These are phyloP conservation scores for Physaria fendleri DNA, from an alignment of 345 rosid genomes.

Conservation along the genomic window DNA sequence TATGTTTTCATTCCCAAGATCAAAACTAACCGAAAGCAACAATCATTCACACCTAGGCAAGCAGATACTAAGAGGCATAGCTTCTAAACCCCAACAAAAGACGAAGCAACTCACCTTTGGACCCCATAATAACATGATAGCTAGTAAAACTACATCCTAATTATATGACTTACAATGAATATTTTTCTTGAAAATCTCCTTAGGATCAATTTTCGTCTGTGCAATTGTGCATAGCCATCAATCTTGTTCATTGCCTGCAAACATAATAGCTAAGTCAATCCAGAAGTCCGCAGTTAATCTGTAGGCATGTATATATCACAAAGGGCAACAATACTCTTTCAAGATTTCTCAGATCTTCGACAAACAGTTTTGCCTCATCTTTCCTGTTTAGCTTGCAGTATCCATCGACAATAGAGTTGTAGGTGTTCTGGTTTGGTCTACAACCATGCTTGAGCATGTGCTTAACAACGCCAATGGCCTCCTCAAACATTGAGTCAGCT, in stretches of 20 bases:
- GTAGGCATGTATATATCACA: no score
- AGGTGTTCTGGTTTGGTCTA: constrained; percentile 70
- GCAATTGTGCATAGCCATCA: constrained; percentile 61
- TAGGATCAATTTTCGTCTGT: constrained; percentile 56
- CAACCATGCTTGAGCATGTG: constrained; percentile 75
- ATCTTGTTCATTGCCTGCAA: constrained; percentile 67
- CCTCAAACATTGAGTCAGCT: constrained; percentile 81
- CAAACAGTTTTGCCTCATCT: constrained; percentile 61
- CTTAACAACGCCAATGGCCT: constrained; percentile 61
- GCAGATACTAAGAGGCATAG: not conserved
- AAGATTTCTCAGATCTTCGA: constrained; percentile 50
- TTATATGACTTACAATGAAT: constrained; percentile 37
- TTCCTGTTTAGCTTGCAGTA: constrained; percentile 60
- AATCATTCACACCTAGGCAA: not conserved
- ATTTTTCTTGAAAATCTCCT: constrained; percentile 41
- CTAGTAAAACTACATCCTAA: no score
- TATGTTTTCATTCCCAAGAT: not conserved
- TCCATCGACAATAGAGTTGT: constrained; percentile 78
- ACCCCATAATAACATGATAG: no score
- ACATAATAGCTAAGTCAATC: no score
- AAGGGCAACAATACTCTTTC: no score
- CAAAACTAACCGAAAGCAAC: not conserved
- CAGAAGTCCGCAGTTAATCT: no score
- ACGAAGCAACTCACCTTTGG: no score
- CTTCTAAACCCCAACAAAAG: not conserved